A percentile compares a stretch with the other conserved stretches of the same genome.
phyloP scores from a whole-genome alignment of 1,139 yeast species.

The Lodderomyces parapsilosis region DNA sequence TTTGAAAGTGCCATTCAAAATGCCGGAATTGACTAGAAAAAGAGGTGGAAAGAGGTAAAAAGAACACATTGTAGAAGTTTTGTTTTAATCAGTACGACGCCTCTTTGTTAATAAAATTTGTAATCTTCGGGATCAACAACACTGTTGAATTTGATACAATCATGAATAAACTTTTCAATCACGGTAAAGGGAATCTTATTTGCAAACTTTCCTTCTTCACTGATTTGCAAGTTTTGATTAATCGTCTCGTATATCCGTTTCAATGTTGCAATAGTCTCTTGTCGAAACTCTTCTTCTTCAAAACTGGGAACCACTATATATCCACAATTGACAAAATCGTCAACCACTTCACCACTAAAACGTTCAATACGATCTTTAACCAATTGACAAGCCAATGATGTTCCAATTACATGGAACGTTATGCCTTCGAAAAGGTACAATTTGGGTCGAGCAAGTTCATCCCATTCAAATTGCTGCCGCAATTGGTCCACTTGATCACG shows the following conservation, averaged over 20 bases:
- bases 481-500: conserved; percentile 6
- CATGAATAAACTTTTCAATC: conserved; percentile 37
- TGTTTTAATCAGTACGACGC: no score
- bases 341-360: conserved; percentile 30
- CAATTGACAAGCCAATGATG: conserved; percentile 8
- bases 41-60: conserved; percentile 19
- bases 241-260: conserved; percentile 19
- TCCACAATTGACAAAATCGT: conserved; percentile 19
- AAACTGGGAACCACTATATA: conserved; percentile 21
- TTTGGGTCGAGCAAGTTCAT: conserved; percentile 15
- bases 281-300: conserved; percentile 10
- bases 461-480: conserved; percentile 14
- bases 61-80: no score
- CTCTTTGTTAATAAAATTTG: conserved; percentile 12
- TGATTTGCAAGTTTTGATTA: conserved; percentile 20
- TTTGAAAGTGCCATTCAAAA: conserved; percentile 83
- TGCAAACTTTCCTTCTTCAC: conserved; percentile 13
- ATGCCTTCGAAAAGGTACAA: conserved; percentile 23
- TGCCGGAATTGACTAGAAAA: conserved; percentile 80
- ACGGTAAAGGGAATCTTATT: conserved; percentile 50
- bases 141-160: conserved; percentile 35
- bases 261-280: conserved; percentile 10
- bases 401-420: conserved; percentile 23
- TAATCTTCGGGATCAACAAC: conserved; percentile 50
- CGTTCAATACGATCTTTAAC: conserved; percentile 25